A percentile compares a stretch with the other conserved stretches of the same genome.
These are phyloP conservation scores for Mortierella sp. DNA, from an alignment of 371 early-diverging fungal genomes.

Conservation along the genomic window DNA sequence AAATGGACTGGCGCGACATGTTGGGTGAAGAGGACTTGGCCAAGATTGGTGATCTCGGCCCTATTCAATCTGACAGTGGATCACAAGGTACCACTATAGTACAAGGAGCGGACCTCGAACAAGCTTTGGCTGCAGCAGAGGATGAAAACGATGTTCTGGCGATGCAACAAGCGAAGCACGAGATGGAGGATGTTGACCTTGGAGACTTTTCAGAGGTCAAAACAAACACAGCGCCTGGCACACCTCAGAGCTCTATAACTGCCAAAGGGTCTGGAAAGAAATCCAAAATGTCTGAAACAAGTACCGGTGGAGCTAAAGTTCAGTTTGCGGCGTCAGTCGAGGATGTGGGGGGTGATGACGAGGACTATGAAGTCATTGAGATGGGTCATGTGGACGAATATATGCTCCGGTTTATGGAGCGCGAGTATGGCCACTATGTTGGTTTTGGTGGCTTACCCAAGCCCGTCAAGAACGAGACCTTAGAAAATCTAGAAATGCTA, in stretches of 20 bases:
- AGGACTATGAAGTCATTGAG: constrained; percentile 56
- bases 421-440: constrained; percentile 70
- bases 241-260: not conserved
- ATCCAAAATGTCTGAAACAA: not conserved
- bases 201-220: constrained; percentile 70
- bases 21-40: constrained; percentile 66
- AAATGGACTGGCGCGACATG: constrained; percentile 77
- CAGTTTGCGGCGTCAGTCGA: constrained; percentile 28
- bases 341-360: constrained; percentile 31
- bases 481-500: constrained; percentile 12
- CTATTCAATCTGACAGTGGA: constrained; percentile 33
- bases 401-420: constrained; percentile 76
- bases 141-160: constrained; percentile 81
- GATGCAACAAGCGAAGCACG: constrained; percentile 72
- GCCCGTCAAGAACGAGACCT: constrained; percentile 34
- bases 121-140: constrained; percentile 77
- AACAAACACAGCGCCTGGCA: constrained; percentile 1
- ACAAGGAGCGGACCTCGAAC: constrained; percentile 69
- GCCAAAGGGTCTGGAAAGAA: constrained; percentile 2
- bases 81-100: constrained; percentile 33
- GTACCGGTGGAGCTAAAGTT: constrained; percentile 12
- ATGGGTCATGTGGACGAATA: constrained; percentile 80
- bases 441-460: constrained; percentile 71
- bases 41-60: constrained; percentile 61
- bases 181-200: constrained; percentile 72